These are phyloP conservation scores for Metarhizium humberi DNA, from an alignment of 2,329 filamentous ascomycete genomes.

Conservation along the genomic window DNA sequence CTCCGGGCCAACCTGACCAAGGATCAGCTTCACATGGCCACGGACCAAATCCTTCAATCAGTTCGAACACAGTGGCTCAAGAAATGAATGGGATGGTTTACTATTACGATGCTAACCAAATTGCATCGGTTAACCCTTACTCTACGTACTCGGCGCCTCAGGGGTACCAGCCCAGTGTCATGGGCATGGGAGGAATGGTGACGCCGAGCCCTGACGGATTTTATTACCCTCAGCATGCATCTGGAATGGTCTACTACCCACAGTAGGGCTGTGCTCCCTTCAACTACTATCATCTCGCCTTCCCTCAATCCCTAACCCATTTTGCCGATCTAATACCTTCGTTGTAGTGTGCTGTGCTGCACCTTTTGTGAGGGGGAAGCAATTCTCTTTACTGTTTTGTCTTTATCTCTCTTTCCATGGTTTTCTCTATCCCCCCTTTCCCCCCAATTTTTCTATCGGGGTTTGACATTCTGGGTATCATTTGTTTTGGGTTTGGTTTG, in stretches of 20 bases:
- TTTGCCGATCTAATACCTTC: conserved; percentile 21
- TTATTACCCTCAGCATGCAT: conserved; percentile 54
- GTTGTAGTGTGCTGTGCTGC: conserved; percentile 1
- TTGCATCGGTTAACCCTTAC: conserved; percentile 44
- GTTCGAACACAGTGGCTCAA: conserved; percentile 57
- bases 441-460: background rate
- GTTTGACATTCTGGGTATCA: conserved; percentile 3
- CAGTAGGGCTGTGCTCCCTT: conserved; percentile 35
- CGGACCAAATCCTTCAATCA: conserved; percentile 15
- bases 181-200: conserved; percentile 74
- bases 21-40: conserved; percentile 20
- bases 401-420: background rate
- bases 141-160: conserved; percentile 38
- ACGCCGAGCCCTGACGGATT: conserved; percentile 59
- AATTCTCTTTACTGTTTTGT: conserved; percentile 4
- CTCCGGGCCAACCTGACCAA: conserved; percentile 31
- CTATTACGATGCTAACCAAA: conserved; percentile 76
- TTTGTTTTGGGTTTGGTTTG: background rate
- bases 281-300: conserved; percentile 12
- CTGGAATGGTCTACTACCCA: conserved; percentile 52
- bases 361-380: background rate
- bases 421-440: background rate
- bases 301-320: conserved; percentile 13
- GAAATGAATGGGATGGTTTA: conserved; percentile 95
- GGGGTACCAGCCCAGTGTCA: conserved; percentile 46